Conservation (phyloP, 352 stramenopile species). For the Phytophthora sojae region DNA sequence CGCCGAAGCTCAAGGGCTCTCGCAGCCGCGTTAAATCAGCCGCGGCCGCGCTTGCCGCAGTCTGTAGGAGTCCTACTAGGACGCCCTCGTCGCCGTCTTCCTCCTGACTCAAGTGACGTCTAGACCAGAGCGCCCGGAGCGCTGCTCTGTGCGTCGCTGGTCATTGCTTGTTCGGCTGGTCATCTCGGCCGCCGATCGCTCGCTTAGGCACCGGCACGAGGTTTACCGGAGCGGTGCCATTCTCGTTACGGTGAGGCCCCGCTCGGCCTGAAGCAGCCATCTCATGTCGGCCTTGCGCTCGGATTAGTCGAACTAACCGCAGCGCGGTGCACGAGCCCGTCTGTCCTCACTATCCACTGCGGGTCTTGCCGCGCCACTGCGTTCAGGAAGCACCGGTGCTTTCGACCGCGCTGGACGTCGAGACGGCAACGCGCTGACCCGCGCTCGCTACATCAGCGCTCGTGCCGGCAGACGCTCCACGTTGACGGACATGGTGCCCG, state of each 20-base stretch:
- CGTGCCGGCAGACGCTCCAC: background rate
- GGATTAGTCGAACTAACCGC: constrained; percentile 1
- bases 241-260: constrained; percentile 1
- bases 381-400: background rate
- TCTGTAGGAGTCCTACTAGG: too few relatives aligned
- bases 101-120: background rate
- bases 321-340: too few relatives aligned
- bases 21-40: constrained; percentile 24
- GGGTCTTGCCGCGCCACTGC: background rate
- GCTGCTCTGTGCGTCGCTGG: background rate
- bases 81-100: background rate
- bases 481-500: background rate
- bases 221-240: background rate
- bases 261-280: constrained; percentile 15
- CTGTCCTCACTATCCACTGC: background rate
- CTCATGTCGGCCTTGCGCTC: background rate
- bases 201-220: background rate
- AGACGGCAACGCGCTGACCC: background rate
- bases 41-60: background rate
- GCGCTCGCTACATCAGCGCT: background rate
- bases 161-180: background rate
- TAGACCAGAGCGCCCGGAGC: too few relatives aligned
- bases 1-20: background rate
- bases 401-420: background rate
- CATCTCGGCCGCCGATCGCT: background rate